A percentile compares a stretch with the other conserved stretches of the same genome.
Conservation (phyloP, 2,329 filamentous ascomycete species). For the Monilinia fructicola region DNA sequence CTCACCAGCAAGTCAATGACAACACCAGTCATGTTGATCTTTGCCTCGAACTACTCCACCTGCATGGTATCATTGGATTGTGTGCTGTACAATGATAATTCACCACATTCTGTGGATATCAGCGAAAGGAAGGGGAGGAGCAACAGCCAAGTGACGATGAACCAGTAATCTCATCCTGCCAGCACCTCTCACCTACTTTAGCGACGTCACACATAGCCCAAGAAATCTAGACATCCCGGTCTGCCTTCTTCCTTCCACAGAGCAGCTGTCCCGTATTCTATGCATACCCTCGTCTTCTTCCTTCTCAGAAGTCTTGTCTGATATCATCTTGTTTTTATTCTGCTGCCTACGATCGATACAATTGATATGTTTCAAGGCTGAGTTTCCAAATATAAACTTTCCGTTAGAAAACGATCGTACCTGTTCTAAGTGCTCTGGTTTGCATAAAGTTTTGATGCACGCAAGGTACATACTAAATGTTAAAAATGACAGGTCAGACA, state of each 20-base stretch:
- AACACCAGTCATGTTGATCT: slow-evolving; percentile 12
- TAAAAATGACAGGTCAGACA: slow-evolving; percentile 22
- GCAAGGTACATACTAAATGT: slow-evolving; percentile 16
- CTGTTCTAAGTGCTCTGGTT: background rate
- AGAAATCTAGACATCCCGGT: slow-evolving; percentile 11
- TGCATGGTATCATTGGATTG: slow-evolving; percentile 6
- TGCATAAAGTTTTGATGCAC: slow-evolving; percentile 21
- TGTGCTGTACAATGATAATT: background rate
- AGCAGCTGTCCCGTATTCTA: slow-evolving; percentile 19
- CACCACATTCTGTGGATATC: slow-evolving; percentile 4
- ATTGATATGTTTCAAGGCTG: background rate
- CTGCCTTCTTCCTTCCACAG: background rate
- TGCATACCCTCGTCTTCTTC: background rate
- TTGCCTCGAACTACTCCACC: background rate
- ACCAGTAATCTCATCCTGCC: slow-evolving; percentile 19
- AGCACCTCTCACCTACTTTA: slow-evolving; percentile 8
- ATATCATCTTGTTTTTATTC: slow-evolving; percentile 11
- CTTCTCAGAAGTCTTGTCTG: background rate
- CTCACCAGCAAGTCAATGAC: slow-evolving; percentile 5
- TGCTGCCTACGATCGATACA: slow-evolving; percentile 12
- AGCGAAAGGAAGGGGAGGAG: slow-evolving; percentile 15
- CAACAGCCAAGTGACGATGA: slow-evolving; percentile 9
- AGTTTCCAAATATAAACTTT: slow-evolving; percentile 20
- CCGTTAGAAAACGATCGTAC: slow-evolving; percentile 7
- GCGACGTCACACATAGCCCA: slow-evolving; percentile 10